Base-by-base conservation (phyloP, 345 rosid genomes). In the Leavenworthia alabamica region DNA sequence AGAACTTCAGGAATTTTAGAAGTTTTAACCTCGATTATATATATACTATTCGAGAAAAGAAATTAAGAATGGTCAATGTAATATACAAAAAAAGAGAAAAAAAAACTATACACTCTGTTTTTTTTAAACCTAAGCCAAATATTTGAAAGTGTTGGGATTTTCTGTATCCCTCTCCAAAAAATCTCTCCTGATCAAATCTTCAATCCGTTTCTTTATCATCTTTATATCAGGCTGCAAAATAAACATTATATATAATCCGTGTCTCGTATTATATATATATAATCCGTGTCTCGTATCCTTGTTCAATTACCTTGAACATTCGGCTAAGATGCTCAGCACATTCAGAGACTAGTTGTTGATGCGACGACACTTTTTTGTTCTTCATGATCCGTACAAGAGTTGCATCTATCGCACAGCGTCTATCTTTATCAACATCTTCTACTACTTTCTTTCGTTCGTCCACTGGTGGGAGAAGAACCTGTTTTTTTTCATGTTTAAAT, bases 301-400 rank as follows among this genome's bases (percentile, higher is more conserved):
- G 17, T 10, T 6, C 0, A 1, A 22, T 24, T 53, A 64, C 70
- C 96, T 85, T 89, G 77, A 93, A 89, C 99, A 78, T 89, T 67
- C 81, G 81, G 71, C 84, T 89, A 53, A 93, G 61, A 64, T 81
- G 94, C 82, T 85, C 94, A 2, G 85, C 90, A 57, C 94, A 86
- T 74, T 87, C 92, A 13, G 73, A 71, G 22, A 89, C 86, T 17
- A 93, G 53, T 48, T 83, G 91, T 54, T 87, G 96, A 73, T 85
- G 85, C 11, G 80, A 78, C 81, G 85, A 57, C 27, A 83, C 80
- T 60, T 89, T 85, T 48, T 92, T 68, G 24, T 88, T 79, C 86
- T 93, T 93, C 99, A 89, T 93, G 62, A 89, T 93, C 50, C 97
- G 81, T 39, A 93, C 99, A 46, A 93, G 63, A 4, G 90, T 84